These are phyloP conservation scores for Akanthomyces dipterigenus DNA, from an alignment of 2,329 filamentous ascomycete species.

Conservation along the genomic window DNA sequence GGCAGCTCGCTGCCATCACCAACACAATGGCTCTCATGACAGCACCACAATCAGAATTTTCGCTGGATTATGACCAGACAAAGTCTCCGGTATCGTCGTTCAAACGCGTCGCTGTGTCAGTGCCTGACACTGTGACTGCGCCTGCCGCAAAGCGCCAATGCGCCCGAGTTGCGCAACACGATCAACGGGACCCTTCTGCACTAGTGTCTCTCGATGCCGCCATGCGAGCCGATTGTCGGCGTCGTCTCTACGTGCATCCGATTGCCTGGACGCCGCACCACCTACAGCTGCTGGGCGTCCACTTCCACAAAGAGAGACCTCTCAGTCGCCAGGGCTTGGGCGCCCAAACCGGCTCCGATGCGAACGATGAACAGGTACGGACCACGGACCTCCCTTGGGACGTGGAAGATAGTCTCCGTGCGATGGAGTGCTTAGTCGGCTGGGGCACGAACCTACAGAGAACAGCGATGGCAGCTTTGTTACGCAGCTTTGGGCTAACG, in stretches of 20 bases:
- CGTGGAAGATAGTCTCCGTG: neutral
- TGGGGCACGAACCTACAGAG: neutral
- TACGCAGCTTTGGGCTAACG: neutral
- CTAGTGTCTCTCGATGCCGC: neutral
- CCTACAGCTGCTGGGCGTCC: neutral
- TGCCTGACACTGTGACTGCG: neutral
- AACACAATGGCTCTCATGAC: neutral
- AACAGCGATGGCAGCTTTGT: neutral
- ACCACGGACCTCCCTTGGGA: neutral
- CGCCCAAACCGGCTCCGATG: neutral
- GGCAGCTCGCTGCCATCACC: neutral
- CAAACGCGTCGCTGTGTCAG: neutral
- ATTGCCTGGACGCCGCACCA: neutral
- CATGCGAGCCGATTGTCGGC: neutral
- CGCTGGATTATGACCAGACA: neutral
- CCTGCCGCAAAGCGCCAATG: neutral
- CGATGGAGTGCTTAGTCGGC: neutral
- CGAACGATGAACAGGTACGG: neutral
- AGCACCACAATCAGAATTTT: neutral
- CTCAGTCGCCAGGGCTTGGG: neutral
- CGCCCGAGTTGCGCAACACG: neutral
- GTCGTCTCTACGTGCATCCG: slow-evolving; percentile 1
- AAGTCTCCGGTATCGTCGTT: neutral
- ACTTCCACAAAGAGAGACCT: neutral
- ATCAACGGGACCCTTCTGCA: neutral